Percentiles rank a stretch among this genome's conserved stretches.
phyloP scores from a whole-genome alignment of 2,329 filamentous ascomycete species.

The Cladophialophora psammophila region DNA sequence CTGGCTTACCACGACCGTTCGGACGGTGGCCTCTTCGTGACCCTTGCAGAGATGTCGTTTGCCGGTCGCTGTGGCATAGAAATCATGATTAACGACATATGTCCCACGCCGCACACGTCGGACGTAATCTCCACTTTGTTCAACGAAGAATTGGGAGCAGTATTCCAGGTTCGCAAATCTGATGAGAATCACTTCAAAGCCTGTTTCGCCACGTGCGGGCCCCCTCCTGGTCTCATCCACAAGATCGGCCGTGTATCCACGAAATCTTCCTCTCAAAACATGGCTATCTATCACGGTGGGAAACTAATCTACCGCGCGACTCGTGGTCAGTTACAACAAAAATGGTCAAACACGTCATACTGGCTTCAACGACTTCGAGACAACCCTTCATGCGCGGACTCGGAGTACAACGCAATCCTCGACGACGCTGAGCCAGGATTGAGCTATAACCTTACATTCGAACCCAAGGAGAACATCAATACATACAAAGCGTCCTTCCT shows the following conservation, averaged over 20 bases:
- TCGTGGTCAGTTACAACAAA: slow-evolving; percentile 78
- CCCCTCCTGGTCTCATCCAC: slow-evolving; percentile 79
- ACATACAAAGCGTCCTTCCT: slow-evolving; percentile 53
- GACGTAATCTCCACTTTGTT: slow-evolving; percentile 81
- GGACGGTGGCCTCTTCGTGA: slow-evolving; percentile 90
- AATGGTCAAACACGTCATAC: slow-evolving; percentile 87
- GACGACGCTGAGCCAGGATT: slow-evolving; percentile 83
- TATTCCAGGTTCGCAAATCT: slow-evolving; percentile 89
- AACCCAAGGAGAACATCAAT: slow-evolving; percentile 71
- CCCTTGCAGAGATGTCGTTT: slow-evolving; percentile 97
- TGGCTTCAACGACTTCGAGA: slow-evolving; percentile 91
- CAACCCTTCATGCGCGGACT: slow-evolving; percentile 84
- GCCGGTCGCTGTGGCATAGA: slow-evolving; percentile 89
- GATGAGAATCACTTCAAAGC: slow-evolving; percentile 86
- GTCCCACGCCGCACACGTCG: slow-evolving; percentile 65
- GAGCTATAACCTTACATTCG: slow-evolving; percentile 81
- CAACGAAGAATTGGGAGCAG: slow-evolving; percentile 93
- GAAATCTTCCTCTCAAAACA: slow-evolving; percentile 70
- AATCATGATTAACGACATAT: slow-evolving; percentile 76
- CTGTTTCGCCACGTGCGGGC: slow-evolving; percentile 90
- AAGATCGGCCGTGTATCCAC: slow-evolving; percentile 80
- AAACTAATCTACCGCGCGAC: slow-evolving; percentile 72
- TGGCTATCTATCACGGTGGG: slow-evolving; percentile 76
- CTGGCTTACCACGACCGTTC: slow-evolving; percentile 95
- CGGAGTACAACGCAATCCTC: slow-evolving; percentile 77